phyloP scores from a whole-genome alignment of 1,139 yeast genomes.

The Nakaseomyces nivariensis region DNA sequence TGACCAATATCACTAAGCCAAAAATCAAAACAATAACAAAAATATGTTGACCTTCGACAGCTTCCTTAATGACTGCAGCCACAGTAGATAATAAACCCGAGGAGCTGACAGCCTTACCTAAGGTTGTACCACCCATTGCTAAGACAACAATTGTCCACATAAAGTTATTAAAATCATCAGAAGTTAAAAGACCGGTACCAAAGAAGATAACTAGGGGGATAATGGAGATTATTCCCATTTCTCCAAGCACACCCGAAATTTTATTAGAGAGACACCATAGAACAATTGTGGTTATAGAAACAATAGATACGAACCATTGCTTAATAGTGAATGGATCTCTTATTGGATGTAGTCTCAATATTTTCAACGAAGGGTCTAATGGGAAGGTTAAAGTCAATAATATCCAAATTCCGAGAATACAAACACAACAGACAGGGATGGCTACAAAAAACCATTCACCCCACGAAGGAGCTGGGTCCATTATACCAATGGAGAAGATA shows the following conservation, averaged over 20 bases:
- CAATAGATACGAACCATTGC: constrained; percentile 59
- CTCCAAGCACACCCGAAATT: constrained; percentile 65
- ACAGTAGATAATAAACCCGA: constrained; percentile 76
- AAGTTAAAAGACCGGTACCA: constrained; percentile 74
- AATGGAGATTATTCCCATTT: constrained; percentile 80
- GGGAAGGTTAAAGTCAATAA: constrained; percentile 61
- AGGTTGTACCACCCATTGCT: constrained; percentile 94
- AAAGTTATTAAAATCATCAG: constrained; percentile 84
- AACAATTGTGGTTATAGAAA: constrained; percentile 60
- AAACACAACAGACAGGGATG: constrained; percentile 61
- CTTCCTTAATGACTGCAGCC: constrained; percentile 55
- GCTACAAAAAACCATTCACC: constrained; percentile 86
- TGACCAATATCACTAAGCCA: constrained; percentile 65
- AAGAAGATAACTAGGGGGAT: constrained; percentile 77
- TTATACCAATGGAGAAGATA: constrained; percentile 75
- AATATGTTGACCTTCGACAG: constrained; percentile 51
- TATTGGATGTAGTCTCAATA: constrained; percentile 50
- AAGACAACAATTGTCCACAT: constrained; percentile 89
- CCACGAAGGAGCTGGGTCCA: constrained; percentile 92
- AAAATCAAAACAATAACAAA: constrained; percentile 65
- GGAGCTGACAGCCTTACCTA: constrained; percentile 84
- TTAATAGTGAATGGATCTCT: constrained; percentile 59
- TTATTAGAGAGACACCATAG: constrained; percentile 80
- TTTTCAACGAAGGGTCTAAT: constrained; percentile 44
- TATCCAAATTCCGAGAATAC: constrained; percentile 60